Evolutionary conservation across 495 filamentous ascomycete species (phyloP), one percentile per base, ranked within the genome.

Genomic region (Neurospora sp.): DNA sequence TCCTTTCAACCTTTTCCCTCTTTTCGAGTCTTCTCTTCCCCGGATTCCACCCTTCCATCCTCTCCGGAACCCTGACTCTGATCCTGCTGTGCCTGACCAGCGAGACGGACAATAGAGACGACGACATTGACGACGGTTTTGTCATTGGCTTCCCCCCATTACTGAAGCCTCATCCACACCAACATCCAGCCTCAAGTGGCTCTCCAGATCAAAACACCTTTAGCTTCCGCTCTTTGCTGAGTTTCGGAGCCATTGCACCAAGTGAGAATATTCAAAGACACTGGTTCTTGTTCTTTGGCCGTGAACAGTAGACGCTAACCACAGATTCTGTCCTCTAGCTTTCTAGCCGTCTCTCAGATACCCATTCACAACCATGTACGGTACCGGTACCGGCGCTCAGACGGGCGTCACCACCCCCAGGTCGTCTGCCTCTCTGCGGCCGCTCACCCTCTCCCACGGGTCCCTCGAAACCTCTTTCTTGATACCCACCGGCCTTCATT

Each of bases 401-500:
- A 99, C 95, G 85, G 96, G 96, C 79, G 93, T 96, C 81, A 94
- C 93, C 77, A 98, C 96, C 72, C 96, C 96, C 77, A 91, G 94
- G 79, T 96, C 93, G 39, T 90, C 89, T 72, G 91, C 94, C 72
- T 97, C 94, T 66, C 88, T 97, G 74, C 91, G 96, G 73, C 94
- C 96, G 44, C 89, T 99, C 73, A 92, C 91, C 76, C 88, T 99
- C 77, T 88, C 89, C 70, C 96, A 99, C 83, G 96, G 96, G 77
- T 95, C 93, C 18, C 93, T 99, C 81, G 96, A 98, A 78, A 91
- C 95, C 79, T 93, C 94, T 54, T 93, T 98, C 83, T 91, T 97
- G 74, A 92, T 99, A 75, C 96, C 96, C 23, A 98, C 96, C 74
- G 90, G 90, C 73, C 87, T 97, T 75, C 96, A 99, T 84, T 99